Base-by-base conservation (phyloP, 2,329 filamentous ascomycete genomes). In the Aureobasidium namibiae region DNA sequence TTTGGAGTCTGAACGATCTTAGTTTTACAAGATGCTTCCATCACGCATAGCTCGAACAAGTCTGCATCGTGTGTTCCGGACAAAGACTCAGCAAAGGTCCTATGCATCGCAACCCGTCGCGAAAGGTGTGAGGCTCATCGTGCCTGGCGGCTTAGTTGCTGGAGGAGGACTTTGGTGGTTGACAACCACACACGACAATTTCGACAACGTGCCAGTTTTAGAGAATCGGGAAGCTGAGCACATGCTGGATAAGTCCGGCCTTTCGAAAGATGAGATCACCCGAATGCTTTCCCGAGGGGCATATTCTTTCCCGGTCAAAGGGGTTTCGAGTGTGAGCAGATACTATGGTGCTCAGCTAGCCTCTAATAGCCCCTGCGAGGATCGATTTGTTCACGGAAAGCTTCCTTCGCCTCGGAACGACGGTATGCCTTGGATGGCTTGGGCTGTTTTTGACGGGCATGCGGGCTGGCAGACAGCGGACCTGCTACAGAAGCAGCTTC, bases 381-480 rank as follows among this genome's bases (percentile, higher is more conserved):
- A 62, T 29, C 14, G 26, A 10, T 46, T 53, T 24, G 18, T 33
- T 1, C 48, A 54, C 38, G 58, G 53, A n/a, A 34, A 38, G 11
- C 9, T 60, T 6, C 16, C 36, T n/a, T 24, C 34, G 23, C 45
- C 57, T 1, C 11, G 23, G 13, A 34, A 49, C 9, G 24, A 48
- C 7, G 41, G 31, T 21, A 34, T 33, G 9, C 23, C 41, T 3
- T 72, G 70, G 69, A 66, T 68, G 63, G 62, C 64, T 10, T 76
- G 73, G 72, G 71, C 63, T 9, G 68, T 76, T 29, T 76, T 74
- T 39, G 75, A 76, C 56, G 75, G 75, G 1, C 75, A 77, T 65
- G 69, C 69, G 42, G 70, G 71, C 16, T 62, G 65, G 4, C 61
- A 64, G 9, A 72, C 69, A 11, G 62, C 70, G 3, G 59, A 67